Percentiles rank a stretch among this genome's conserved stretches.
Conservation (phyloP, 2,329 filamentous ascomycete genomes). For the Mycosphaerella arachidis region DNA sequence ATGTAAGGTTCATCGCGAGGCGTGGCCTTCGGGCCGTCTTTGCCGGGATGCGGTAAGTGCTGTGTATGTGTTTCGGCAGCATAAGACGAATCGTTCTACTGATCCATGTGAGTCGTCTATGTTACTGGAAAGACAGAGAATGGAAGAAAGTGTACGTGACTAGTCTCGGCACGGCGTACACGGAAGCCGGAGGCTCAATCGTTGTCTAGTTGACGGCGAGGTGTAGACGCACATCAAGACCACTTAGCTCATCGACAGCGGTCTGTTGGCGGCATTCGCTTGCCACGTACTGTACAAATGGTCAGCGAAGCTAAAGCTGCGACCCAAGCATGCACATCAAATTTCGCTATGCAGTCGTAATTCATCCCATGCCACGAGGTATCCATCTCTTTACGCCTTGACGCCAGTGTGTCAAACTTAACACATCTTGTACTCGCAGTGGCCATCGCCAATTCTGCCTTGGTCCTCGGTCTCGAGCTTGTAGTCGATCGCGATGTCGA, state of each 20-base stretch:
- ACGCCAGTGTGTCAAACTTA: constrained; percentile 23
- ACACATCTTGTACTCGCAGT: constrained; percentile 72
- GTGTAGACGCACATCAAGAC: neutral
- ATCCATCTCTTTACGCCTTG: constrained; percentile 8
- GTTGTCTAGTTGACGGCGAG: neutral
- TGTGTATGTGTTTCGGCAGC: neutral
- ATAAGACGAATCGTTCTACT: neutral
- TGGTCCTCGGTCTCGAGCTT: constrained; percentile 70
- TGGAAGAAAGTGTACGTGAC: neutral
- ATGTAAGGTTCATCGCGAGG: neutral
- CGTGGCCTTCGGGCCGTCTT: neutral
- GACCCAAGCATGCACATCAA: constrained; percentile 23
- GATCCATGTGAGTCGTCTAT: neutral
- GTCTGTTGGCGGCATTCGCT: neutral
- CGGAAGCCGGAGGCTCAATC: neutral
- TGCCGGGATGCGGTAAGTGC: neutral
- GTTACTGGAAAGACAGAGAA: neutral
- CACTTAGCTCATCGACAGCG: neutral
- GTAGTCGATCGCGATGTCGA: constrained; percentile 87
- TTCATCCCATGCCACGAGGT: constrained; percentile 16
- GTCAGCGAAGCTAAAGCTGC: constrained; percentile 38
- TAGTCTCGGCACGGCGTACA: neutral
- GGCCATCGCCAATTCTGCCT: constrained; percentile 63
- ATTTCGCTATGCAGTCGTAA: constrained; percentile 11
- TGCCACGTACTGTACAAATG: constrained; percentile 22